Percentiles rank a stretch among this genome's conserved stretches.
Evolutionary conservation across 345 rosid species (phyloP).

Genomic region (Erucastrum elatum): DNA sequence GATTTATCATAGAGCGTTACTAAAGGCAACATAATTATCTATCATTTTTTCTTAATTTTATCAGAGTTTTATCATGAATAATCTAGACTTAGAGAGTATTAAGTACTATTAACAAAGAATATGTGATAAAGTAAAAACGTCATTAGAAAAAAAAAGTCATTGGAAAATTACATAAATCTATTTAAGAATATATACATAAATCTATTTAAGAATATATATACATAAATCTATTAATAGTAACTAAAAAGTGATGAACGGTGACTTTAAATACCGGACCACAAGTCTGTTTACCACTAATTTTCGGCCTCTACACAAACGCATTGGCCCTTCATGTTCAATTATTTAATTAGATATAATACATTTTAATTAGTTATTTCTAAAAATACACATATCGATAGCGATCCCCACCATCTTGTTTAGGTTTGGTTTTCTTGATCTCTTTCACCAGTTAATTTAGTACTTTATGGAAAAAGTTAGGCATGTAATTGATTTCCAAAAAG

Average conservation of each 20-base stretch:
- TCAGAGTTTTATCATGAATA: not conserved
- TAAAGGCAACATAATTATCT: not conserved
- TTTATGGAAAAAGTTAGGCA: constrained; percentile 27
- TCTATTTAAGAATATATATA: constrained; percentile 2
- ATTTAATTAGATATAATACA: constrained; percentile 36
- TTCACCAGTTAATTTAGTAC: constrained; percentile 21
- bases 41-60: not conserved
- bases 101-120: not conserved
- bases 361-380: constrained; percentile 35
- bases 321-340: constrained; percentile 36
- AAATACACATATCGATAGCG: constrained; percentile 34
- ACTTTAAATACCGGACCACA: constrained; percentile 55
- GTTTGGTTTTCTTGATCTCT: constrained; percentile 34
- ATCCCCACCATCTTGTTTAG: constrained; percentile 54
- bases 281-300: constrained; percentile 63
- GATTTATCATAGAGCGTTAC: not conserved
- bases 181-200: not conserved
- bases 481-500: constrained; percentile 13
- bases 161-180: not conserved
- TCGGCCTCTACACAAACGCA: constrained; percentile 33
- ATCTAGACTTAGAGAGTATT: not conserved
- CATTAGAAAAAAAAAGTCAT: not conserved
- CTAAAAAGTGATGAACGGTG: constrained; percentile 42
- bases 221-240: constrained; percentile 2
- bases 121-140: not conserved